Conservation (phyloP, 179 eudicot genomes). For the Actinidia arguta region DNA sequence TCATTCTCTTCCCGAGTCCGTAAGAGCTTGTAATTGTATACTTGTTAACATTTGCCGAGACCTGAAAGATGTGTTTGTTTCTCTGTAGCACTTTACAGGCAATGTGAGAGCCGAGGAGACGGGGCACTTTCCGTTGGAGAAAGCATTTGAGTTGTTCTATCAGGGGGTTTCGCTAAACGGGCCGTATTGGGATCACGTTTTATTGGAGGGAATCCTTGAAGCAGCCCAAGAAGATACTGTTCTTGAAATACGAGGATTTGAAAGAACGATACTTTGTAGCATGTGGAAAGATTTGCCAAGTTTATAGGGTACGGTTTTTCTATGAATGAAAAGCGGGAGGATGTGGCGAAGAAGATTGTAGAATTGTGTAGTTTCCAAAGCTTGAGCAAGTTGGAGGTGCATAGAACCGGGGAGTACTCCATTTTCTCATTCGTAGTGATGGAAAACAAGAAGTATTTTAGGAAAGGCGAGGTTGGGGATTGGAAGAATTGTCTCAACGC, state of each 20-base stretch:
- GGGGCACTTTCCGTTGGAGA: constrained; percentile 36
- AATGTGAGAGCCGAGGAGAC: constrained; percentile 34
- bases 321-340: not conserved
- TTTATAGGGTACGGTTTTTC: constrained; percentile 3
- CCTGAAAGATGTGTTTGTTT: constrained; percentile 54
- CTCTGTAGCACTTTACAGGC: constrained; percentile 52
- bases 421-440: not conserved
- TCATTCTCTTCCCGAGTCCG: constrained; percentile 30
- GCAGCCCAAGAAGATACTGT: constrained; percentile 45
- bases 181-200: constrained; percentile 63
- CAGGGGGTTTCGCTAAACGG: constrained; percentile 45
- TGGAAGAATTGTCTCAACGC: not conserved
- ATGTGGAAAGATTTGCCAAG: constrained; percentile 40
- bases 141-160: constrained; percentile 56
- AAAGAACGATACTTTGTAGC: constrained; percentile 29
- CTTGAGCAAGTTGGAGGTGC: constrained; percentile 15
- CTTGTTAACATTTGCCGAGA: constrained; percentile 58
- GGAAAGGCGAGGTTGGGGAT: constrained; percentile 8
- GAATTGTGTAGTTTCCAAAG: not conserved
- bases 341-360: not conserved
- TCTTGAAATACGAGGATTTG: constrained; percentile 60
- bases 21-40: constrained; percentile 33
- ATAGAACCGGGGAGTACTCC: not conserved
- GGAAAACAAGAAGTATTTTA: not conserved
- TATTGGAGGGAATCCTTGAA: constrained; percentile 48